Evolutionary conservation across 805 yeast species (phyloP).

Genomic region (Wickerhamomyces bovis): DNA sequence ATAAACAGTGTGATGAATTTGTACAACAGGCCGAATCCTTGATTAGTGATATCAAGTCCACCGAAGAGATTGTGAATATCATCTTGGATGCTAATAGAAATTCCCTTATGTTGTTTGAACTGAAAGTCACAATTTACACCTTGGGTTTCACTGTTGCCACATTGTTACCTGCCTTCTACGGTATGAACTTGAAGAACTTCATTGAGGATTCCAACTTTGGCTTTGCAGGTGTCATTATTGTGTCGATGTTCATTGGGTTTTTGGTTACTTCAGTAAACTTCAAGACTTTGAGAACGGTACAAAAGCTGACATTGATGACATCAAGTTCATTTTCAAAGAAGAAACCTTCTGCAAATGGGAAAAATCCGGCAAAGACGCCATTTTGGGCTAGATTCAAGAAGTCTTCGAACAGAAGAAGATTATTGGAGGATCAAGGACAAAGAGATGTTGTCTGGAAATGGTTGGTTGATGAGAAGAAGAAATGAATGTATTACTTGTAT

Average conservation of each 20-base stretch:
- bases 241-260: constrained; percentile 49
- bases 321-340: constrained; percentile 4
- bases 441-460: constrained; percentile 51
- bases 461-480: constrained; percentile 41
- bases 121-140: constrained; percentile 78
- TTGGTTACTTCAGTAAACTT: constrained; percentile 51
- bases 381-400: constrained; percentile 18
- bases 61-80: constrained; percentile 90
- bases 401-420: not conserved
- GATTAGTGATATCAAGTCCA: constrained; percentile 76
- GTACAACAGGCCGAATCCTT: constrained; percentile 87
- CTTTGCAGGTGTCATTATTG: constrained; percentile 48
- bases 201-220: constrained; percentile 65
- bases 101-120: constrained; percentile 79
- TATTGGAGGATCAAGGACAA: constrained; percentile 22
- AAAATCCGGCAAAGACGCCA: constrained; percentile 9
- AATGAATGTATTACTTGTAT: constrained; percentile 14
- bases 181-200: constrained; percentile 78
- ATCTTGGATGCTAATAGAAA: constrained; percentile 89
- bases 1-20: constrained; percentile 86
- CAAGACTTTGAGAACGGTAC: constrained; percentile 52
- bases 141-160: constrained; percentile 84
- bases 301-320: constrained; percentile 57
- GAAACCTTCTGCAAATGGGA: not conserved
- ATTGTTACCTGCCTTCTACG: constrained; percentile 80